These are phyloP conservation scores for Rhodomyrtus tomentosa DNA, from an alignment of 345 rosid genomes.

Conservation along the genomic window DNA sequence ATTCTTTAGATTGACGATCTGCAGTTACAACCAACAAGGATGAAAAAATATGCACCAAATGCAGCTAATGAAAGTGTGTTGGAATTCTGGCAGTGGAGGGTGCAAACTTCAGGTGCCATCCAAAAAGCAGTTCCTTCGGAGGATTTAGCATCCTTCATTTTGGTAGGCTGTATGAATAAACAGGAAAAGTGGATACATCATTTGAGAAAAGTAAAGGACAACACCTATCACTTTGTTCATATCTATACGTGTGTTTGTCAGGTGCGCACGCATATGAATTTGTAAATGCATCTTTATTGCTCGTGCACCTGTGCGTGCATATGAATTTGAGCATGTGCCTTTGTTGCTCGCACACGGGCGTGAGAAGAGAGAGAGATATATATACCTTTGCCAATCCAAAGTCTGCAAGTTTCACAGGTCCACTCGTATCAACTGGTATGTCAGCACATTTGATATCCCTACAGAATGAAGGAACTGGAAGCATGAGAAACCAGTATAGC, in stretches of 20 bases:
- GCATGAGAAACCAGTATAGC: background rate
- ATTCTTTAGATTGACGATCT: constrained; percentile 56
- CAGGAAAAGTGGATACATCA: background rate
- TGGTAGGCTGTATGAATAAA: background rate
- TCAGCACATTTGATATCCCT: constrained; percentile 38
- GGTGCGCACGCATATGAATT: background rate
- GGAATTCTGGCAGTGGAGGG: background rate
- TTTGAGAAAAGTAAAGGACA: background rate
- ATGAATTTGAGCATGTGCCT: background rate
- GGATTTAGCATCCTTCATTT: constrained; percentile 44
- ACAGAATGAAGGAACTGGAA: background rate
- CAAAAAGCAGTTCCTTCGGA: constrained; percentile 74
- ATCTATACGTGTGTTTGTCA: background rate
- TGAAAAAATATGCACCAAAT: background rate
- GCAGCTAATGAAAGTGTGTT: background rate
- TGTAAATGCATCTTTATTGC: too few species aligned
- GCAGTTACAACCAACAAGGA: background rate
- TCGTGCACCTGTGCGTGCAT: background rate
- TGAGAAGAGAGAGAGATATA: background rate
- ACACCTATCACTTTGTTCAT: background rate
- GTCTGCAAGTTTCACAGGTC: constrained; percentile 28
- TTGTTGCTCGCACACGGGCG: background rate
- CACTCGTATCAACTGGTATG: constrained; percentile 17
- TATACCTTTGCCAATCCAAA: constrained; percentile 29
- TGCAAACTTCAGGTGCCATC: constrained; percentile 97